Evolutionary conservation across 768 basidiomycete genomes (phyloP), one percentile per base, ranked within the genome.

Genomic region (Kwoniella pini): DNA sequence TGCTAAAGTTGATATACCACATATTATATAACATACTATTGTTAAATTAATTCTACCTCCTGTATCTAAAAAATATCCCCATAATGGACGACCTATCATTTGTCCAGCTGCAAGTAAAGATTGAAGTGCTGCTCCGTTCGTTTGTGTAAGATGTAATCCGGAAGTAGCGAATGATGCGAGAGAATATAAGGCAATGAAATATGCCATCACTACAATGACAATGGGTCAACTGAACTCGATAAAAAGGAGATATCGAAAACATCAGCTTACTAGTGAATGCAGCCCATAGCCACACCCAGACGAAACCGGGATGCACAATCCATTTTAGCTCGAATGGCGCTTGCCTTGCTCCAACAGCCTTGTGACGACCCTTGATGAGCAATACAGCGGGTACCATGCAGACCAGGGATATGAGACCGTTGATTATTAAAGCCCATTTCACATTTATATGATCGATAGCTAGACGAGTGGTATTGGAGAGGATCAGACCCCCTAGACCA

Each of bases 81-180:
- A 71, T 17, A 64, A 24, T 1, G 78, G 78, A 27, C 78, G 71
- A 12, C 78, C 75, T 40, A 78, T 64, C 58, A 77, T 69, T 56
- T 77, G 76, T 12, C 76, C 78, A 3, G 76, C 77, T 19, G 76
- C 54, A 40, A 79, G 67, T 52, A 79, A 66, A 36, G 78, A 69
- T 50, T 77, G 78, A 21, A 79, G 61, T 6, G 71, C 73, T 3
- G 77, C 68, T 13, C 74, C 77, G 57, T 76, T 64, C 12, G 69
- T 59, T 66, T 79, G 77, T 0, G 78, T 62, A 1, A 79, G 59
- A 11, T 63, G 54, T 13, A 79, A 61, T 6, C 62, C 78, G 28
- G 57, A 50, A 0, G 78, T 78, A 17, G 76, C 72, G 68, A 70
- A 78, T 19, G 77, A 74, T 6, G 78, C 71, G 30, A 78, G 63